phyloP scores from a whole-genome alignment of 441 rosid species.

The Mallotus japonicus region DNA sequence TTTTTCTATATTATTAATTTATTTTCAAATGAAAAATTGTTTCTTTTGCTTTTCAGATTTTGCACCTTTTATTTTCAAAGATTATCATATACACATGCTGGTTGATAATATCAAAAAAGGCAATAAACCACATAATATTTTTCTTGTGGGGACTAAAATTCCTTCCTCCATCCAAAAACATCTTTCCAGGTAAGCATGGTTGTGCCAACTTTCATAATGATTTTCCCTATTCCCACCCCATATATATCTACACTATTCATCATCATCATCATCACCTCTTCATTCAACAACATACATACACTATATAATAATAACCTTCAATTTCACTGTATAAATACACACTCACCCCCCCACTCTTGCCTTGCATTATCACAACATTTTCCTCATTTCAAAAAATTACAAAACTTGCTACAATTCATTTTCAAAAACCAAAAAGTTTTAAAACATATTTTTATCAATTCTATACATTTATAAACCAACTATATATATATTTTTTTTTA shows the following conservation, averaged over 20 bases:
- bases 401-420: no score
- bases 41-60: not conserved
- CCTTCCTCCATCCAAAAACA: conserved; percentile 22
- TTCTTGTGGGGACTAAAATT: conserved; percentile 31
- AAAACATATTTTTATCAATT: no score
- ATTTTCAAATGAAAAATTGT: not conserved
- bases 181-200: conserved; percentile 30
- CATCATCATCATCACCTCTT: not conserved
- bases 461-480: no score
- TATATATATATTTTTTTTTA: no score
- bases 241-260: not conserved
- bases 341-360: no score
- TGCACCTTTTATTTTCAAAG: not conserved
- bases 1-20: no score
- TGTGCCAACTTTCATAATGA: conserved; percentile 24
- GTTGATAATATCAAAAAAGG: not conserved
- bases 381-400: no score
- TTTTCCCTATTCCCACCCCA: not conserved
- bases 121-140: not conserved
- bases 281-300: not conserved
- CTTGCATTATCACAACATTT: no score
- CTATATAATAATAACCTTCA: no score
- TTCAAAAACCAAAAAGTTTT: no score
- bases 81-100: no score
- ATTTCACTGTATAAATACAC: not conserved